Percentiles rank a stretch among this genome's conserved stretches.
Conservation (phyloP, 2,329 filamentous ascomycete genomes). For the Botrytis pseudocinerea region DNA sequence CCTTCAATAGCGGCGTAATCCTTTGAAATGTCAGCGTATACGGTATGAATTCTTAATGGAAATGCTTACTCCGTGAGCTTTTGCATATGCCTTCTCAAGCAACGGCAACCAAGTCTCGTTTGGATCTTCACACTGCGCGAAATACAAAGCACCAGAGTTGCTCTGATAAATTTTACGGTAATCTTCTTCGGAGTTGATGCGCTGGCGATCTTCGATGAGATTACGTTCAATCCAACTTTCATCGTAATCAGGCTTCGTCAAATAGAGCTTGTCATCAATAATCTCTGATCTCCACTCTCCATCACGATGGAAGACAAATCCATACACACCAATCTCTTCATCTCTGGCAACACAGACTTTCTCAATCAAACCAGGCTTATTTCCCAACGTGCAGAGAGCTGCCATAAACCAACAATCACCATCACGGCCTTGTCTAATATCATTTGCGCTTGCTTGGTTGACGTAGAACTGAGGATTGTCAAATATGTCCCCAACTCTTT, state of each 20-base stretch:
- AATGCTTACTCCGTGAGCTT: conserved; percentile 61
- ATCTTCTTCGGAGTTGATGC: conserved; percentile 57
- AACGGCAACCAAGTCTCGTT: conserved; percentile 84
- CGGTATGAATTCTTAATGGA: background rate
- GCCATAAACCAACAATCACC: conserved; percentile 89
- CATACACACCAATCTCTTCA: conserved; percentile 75
- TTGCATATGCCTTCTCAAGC: conserved; percentile 81
- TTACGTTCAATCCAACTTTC: conserved; percentile 65
- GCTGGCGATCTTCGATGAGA: conserved; percentile 71
- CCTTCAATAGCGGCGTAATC: conserved; percentile 76
- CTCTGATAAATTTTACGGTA: conserved; percentile 48
- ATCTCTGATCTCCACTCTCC: conserved; percentile 87
- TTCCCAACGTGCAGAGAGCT: conserved; percentile 69
- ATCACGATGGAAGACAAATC: conserved; percentile 83
- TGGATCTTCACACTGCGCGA: conserved; percentile 71
- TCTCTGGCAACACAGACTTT: conserved; percentile 43
- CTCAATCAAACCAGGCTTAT: conserved; percentile 48
- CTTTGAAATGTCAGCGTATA: conserved; percentile 22
- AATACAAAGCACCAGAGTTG: conserved; percentile 77
- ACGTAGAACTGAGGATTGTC: conserved; percentile 75
- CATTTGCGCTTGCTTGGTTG: conserved; percentile 68
- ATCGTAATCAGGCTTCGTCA: conserved; percentile 79
- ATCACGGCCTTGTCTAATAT: conserved; percentile 75
- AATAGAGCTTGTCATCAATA: conserved; percentile 84
- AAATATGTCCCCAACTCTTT: conserved; percentile 72